Evolutionary conservation across 345 rosid species (phyloP).

Genomic region (Camelina neglecta): DNA sequence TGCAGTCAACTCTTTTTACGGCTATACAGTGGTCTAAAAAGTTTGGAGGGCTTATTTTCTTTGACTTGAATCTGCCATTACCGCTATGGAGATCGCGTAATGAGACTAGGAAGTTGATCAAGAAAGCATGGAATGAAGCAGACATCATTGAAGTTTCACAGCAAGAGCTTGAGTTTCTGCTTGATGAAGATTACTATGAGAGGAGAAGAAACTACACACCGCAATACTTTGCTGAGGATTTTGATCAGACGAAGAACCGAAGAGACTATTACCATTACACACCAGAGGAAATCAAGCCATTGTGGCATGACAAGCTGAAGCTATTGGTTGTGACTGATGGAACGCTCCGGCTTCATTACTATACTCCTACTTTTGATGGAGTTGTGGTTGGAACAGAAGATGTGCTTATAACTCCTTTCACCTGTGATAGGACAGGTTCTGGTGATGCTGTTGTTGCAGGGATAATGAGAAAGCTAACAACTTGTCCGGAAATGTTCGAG

Average conservation of each 20-base stretch:
- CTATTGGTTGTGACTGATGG: slow-evolving; percentile 88
- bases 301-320: slow-evolving; percentile 86
- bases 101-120: slow-evolving; percentile 65
- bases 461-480: slow-evolving; percentile 79
- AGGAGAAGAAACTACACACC: slow-evolving; percentile 69
- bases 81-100: slow-evolving; percentile 82
- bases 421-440: slow-evolving; percentile 94
- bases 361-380: slow-evolving; percentile 73
- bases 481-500: slow-evolving; percentile 75
- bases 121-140: slow-evolving; percentile 75
- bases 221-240: slow-evolving; percentile 76
- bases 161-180: slow-evolving; percentile 84
- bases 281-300: slow-evolving; percentile 72
- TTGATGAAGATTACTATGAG: slow-evolving; percentile 77
- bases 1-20: slow-evolving; percentile 60
- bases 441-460: slow-evolving; percentile 97
- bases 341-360: slow-evolving; percentile 83
- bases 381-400: slow-evolving; percentile 85
- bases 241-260: slow-evolving; percentile 65
- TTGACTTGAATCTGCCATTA: slow-evolving; percentile 75
- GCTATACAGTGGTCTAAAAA: slow-evolving; percentile 78
- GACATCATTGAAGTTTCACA: slow-evolving; percentile 80
- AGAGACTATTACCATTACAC: slow-evolving; percentile 77
- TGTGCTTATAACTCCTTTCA: slow-evolving; percentile 83
- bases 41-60: slow-evolving; percentile 80